Evolutionary conservation across 768 basidiomycete genomes (phyloP).

Genomic region (Trametes cubensis): DNA sequence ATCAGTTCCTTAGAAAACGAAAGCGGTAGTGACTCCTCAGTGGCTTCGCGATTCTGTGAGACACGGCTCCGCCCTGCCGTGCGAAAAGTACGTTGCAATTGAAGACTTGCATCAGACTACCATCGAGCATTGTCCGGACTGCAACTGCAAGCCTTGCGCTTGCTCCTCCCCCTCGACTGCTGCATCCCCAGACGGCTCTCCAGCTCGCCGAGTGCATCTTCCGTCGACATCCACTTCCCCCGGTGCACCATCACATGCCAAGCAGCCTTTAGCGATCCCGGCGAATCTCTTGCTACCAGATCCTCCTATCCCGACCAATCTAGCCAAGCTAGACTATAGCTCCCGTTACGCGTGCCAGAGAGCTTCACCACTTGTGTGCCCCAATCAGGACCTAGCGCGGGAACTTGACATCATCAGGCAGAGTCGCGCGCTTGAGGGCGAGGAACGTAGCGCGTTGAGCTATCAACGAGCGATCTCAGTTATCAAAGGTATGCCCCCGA

Average conservation of each 20-base stretch:
- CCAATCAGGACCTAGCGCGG: constrained; percentile 64
- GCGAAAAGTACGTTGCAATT: constrained; percentile 59
- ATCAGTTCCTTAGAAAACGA: constrained; percentile 49
- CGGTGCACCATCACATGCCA: background rate
- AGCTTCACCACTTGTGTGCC: constrained; percentile 65
- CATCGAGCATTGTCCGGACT: constrained; percentile 46
- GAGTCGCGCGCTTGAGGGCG: constrained; percentile 65
- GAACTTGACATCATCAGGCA: constrained; percentile 62
- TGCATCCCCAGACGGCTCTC: background rate
- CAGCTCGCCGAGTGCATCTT: background rate
- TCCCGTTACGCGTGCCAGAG: constrained; percentile 62
- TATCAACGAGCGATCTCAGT: constrained; percentile 77
- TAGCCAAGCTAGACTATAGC: constrained; percentile 32
- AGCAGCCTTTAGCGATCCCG: constrained; percentile 19
- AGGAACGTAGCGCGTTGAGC: constrained; percentile 66
- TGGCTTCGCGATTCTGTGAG: constrained; percentile 68
- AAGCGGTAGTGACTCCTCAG: constrained; percentile 67
- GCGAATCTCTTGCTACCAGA: constrained; percentile 27
- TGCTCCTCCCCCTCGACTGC: constrained; percentile 28
- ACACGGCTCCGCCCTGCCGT: constrained; percentile 49
- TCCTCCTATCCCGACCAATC: constrained; percentile 25
- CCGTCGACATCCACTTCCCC: constrained; percentile 11
- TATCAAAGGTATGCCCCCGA: constrained; percentile 29
- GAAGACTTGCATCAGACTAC: constrained; percentile 52
- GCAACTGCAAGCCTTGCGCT: constrained; percentile 29